Percentiles rank a stretch among this genome's conserved stretches.
These are phyloP conservation scores for Aristolochia fimbriata DNA, from an alignment of 164 flowering plant species.

Conservation along the genomic window DNA sequence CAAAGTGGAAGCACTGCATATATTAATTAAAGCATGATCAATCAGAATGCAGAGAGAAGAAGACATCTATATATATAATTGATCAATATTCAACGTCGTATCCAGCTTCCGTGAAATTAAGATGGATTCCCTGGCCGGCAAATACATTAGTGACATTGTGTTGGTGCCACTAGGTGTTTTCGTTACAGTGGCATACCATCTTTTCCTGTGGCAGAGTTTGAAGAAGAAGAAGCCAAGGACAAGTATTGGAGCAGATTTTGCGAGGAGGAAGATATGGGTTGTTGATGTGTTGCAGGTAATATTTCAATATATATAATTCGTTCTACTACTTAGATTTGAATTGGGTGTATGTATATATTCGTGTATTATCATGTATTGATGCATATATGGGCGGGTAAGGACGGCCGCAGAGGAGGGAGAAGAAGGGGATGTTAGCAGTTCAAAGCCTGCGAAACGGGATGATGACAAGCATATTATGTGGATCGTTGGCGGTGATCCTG, in stretches of 20 bases:
- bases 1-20: no score
- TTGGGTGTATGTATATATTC: no score
- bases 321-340: no score
- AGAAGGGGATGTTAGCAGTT: constrained; percentile 48
- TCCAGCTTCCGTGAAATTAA: no score
- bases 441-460: constrained; percentile 69
- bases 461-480: constrained; percentile 44
- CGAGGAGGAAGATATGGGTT: constrained; percentile 37
- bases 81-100: no score
- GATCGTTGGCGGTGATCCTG: constrained; percentile 35
- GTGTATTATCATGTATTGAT: background rate
- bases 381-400: no score
- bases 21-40: no score
- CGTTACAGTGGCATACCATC: constrained; percentile 60
- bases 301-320: no score
- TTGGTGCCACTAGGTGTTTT: constrained; percentile 53
- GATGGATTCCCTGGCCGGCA: constrained; percentile 9
- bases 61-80: no score
- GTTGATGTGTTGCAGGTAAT: constrained; percentile 34
- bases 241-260: constrained; percentile 24
- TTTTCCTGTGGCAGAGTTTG: constrained; percentile 43
- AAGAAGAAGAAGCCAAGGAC: constrained; percentile 36
- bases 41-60: no score
- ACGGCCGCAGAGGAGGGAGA: constrained; percentile 43
- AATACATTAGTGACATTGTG: constrained; percentile 29